A percentile compares a stretch with the other conserved stretches of the same genome.
Evolutionary conservation across 768 basidiomycete genomes (phyloP).

Genomic region (Termitomyces sp.): DNA sequence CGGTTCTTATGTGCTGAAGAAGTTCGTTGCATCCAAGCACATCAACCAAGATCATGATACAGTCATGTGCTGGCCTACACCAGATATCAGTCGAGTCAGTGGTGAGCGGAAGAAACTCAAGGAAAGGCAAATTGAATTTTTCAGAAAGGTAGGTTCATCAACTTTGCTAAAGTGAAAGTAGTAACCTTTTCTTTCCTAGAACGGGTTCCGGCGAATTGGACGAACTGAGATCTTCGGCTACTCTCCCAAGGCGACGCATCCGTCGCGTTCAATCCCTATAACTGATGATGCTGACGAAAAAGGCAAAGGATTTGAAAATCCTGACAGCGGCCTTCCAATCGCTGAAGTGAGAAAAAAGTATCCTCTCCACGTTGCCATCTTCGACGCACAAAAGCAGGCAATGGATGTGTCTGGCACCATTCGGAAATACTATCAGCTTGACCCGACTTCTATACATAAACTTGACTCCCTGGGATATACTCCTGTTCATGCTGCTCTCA

Average conservation of each 20-base stretch:
- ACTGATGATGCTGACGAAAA: not conserved
- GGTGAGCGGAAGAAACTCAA: not conserved
- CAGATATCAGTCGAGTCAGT: not conserved
- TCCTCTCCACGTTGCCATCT: not conserved
- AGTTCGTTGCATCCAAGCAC: conserved; percentile 14
- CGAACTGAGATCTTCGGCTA: conserved; percentile 1
- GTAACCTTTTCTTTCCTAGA: not conserved
- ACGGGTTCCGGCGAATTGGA: conserved; percentile 4
- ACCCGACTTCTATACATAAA: not conserved
- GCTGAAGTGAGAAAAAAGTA: not conserved
- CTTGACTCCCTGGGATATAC: not conserved
- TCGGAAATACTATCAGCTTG: not conserved
- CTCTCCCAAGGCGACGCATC: conserved; percentile 1
- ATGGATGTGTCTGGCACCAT: not conserved
- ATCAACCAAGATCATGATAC: conserved; percentile 8
- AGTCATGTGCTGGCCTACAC: conserved; percentile 22
- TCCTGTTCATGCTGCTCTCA: conserved; percentile 1
- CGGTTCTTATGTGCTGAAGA: too few relatives aligned
- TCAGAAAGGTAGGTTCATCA: not conserved
- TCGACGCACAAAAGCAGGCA: not conserved
- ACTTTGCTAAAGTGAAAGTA: not conserved
- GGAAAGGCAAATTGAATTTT: conserved; percentile 1
- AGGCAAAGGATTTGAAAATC: not conserved
- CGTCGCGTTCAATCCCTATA: not conserved
- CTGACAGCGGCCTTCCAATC: not conserved